Base-by-base conservation (phyloP, 106 monocot genomes). In the Amphibolis antarctica region DNA sequence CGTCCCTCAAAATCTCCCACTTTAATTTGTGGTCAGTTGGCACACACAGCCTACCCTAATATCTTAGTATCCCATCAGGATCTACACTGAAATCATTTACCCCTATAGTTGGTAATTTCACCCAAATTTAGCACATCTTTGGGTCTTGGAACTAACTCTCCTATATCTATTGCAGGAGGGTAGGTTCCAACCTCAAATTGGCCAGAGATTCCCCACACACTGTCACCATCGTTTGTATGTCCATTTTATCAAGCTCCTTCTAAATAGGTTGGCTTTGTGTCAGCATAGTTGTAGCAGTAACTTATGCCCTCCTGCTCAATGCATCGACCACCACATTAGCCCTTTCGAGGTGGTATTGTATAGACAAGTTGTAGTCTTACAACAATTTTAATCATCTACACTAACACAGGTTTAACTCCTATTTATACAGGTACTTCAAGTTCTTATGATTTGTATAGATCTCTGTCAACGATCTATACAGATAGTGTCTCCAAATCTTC, bases 381-480 rank as follows among this genome's bases (percentile, higher is more conserved):
- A 53, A 53, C 11, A 45, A 63, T 14, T 63, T 5, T 28, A 63
- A 0, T 44, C 62, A 63, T 9, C 62, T 21, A 7, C 6, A 10
- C 22, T 63, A 4, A 18, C 42, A 19, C 44, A 63, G 5, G 42
- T n/a, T n/a, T n/a, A n/a, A n/a, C n/a, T n/a, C n/a, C n/a, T n/a
- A n/a, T n/a, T n/a, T 10, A 13, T 44, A 62, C 4, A 62, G 9
- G 44, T 63, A 63, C 22, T 63, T 45, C 21, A 45, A 46, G 20
- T 44, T 63, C 62, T 63, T 63, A 17, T 45, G 62, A 20, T 63
- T 23, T 4, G 1, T 44, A 44, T n/a, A 63, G 1, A 63, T 19
- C 22, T 63, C 62, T 22, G 45, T 44, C 17, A 5, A 14, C 7
- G 1, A n/a, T n/a, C n/a, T n/a, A n/a, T n/a, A n/a, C n/a, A n/a